Percentiles rank a stretch among this genome's conserved stretches.
These are phyloP conservation scores for Apiospora marii DNA, from an alignment of 2,329 filamentous ascomycete genomes.

Conservation along the genomic window DNA sequence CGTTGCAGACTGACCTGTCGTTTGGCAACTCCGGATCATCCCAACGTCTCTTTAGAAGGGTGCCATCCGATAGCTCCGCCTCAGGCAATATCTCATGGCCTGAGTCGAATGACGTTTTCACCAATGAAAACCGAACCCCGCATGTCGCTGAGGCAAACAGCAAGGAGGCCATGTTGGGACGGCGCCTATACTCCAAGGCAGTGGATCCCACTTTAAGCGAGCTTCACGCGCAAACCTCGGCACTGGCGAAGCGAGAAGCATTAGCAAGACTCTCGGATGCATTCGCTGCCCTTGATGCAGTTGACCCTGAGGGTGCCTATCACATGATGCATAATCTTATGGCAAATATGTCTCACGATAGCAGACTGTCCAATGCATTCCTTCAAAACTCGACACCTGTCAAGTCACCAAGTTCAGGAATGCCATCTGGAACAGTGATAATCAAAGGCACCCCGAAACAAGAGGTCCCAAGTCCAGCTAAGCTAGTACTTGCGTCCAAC, in stretches of 20 bases:
- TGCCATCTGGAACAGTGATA: constrained; percentile 63
- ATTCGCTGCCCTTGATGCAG: constrained; percentile 81
- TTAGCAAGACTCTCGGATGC: constrained; percentile 85
- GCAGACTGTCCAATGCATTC: constrained; percentile 65
- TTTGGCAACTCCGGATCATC: constrained; percentile 95
- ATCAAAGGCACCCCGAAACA: constrained; percentile 56
- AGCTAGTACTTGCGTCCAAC: constrained; percentile 79
- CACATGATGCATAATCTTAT: constrained; percentile 82
- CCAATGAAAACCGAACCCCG: constrained; percentile 72
- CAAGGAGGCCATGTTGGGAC: constrained; percentile 85
- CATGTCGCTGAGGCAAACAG: constrained; percentile 64
- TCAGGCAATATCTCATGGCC: constrained; percentile 49
- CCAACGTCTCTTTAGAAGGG: constrained; percentile 88
- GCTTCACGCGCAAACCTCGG: constrained; percentile 79
- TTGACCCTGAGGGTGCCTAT: constrained; percentile 91
- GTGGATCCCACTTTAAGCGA: constrained; percentile 87
- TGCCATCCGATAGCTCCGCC: constrained; percentile 72
- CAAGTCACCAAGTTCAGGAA: constrained; percentile 42
- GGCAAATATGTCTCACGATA: constrained; percentile 74
- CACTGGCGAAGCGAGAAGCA: constrained; percentile 76
- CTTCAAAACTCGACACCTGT: constrained; percentile 47
- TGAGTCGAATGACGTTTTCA: constrained; percentile 51
- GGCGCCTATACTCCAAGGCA: constrained; percentile 81
- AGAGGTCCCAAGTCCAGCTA: constrained; percentile 60
- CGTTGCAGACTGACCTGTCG: constrained; percentile 86